phyloP scores from a whole-genome alignment of 257 asterid species.

The Phtheirospermum japonicum region DNA sequence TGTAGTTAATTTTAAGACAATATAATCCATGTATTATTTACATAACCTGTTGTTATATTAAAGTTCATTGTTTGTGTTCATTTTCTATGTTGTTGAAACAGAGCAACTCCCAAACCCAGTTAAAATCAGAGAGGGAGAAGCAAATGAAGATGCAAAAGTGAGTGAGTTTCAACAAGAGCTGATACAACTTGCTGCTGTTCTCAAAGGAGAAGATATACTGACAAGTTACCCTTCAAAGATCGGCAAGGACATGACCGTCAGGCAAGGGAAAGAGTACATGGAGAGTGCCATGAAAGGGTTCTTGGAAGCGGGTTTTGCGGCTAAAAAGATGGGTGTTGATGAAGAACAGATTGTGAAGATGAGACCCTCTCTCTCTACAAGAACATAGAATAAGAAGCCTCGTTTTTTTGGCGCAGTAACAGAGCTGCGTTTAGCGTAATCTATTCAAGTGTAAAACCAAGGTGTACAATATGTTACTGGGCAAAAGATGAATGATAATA shows the following conservation, averaged over 20 bases:
- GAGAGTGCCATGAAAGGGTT: constrained; percentile 57
- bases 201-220: constrained; percentile 68
- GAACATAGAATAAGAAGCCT: constrained; percentile 23
- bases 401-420: too few species aligned
- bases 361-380: constrained; percentile 80
- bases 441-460: not conserved
- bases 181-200: constrained; percentile 74
- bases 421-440: too few species aligned
- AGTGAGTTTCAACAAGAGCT: constrained; percentile 85
- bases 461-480: too few species aligned
- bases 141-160: constrained; percentile 65
- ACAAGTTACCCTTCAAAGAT: constrained; percentile 43
- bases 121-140: constrained; percentile 54
- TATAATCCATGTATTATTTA: not conserved
- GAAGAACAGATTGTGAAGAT: constrained; percentile 62
- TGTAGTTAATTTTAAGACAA: too few species aligned
- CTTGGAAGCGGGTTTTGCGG: constrained; percentile 71
- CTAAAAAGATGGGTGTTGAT: constrained; percentile 57
- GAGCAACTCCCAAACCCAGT: constrained; percentile 60
- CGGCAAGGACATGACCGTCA: constrained; percentile 63
- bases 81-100: constrained; percentile 13
- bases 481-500: too few species aligned
- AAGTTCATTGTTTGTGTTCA: not conserved
- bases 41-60: not conserved
- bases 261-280: constrained; percentile 63